Evolutionary conservation across 1,284 basidiomycete genomes (phyloP).

Genomic region (Polyporus tsugae): DNA sequence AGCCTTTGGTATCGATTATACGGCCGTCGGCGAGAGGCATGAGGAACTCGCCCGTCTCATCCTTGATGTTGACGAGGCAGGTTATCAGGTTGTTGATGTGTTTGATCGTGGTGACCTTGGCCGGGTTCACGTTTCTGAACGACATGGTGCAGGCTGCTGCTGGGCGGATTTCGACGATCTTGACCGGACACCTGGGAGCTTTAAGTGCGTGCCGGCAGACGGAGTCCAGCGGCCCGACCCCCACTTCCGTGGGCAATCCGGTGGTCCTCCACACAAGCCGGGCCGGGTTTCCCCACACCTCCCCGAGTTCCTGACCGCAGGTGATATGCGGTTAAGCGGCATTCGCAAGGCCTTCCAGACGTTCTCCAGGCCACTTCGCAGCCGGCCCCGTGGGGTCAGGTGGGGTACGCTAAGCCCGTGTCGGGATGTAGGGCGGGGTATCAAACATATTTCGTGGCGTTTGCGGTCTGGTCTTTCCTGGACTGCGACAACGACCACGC

Average conservation of each 20-base stretch:
- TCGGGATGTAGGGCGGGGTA: slow-evolving; percentile 9
- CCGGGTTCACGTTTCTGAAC: slow-evolving; percentile 19
- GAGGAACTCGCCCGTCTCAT: slow-evolving; percentile 65
- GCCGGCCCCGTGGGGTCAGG: slow-evolving; percentile 15
- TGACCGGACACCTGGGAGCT: background rate
- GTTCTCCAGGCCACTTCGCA: background rate
- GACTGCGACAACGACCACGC: background rate
- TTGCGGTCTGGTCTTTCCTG: slow-evolving; percentile 6
- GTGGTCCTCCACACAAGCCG: background rate
- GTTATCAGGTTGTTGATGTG: slow-evolving; percentile 58
- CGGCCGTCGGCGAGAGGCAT: slow-evolving; percentile 62
- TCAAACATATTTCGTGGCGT: slow-evolving; percentile 9
- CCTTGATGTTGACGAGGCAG: slow-evolving; percentile 68
- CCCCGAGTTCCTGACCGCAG: slow-evolving; percentile 4
- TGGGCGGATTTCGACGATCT: background rate
- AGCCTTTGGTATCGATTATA: slow-evolving; percentile 72
- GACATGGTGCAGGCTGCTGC: slow-evolving; percentile 13
- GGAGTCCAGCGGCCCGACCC: background rate
- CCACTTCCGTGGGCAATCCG: background rate
- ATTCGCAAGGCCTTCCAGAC: background rate
- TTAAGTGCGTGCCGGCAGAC: background rate
- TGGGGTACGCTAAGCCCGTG: slow-evolving; percentile 9
- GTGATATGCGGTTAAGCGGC: background rate
- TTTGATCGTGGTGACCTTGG: slow-evolving; percentile 44
- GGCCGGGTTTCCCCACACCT: slow-evolving; percentile 1